These are phyloP conservation scores for Trichoderma citrinoviride DNA, from an alignment of 2,329 filamentous ascomycete species.

Conservation along the genomic window DNA sequence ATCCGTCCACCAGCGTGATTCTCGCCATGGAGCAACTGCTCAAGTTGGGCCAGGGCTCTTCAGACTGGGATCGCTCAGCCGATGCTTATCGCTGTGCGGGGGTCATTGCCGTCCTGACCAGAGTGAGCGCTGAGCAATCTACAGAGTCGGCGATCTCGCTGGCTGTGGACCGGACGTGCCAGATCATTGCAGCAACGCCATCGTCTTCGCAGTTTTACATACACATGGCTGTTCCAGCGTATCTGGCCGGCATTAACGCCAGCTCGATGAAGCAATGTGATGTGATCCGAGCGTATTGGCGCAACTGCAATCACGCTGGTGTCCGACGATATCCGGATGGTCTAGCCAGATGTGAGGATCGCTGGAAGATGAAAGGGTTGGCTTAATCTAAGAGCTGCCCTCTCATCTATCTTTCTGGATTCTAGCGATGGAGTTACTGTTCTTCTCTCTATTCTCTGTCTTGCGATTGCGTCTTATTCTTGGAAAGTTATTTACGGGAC, in stretches of 20 bases:
- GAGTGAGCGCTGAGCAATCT: neutral
- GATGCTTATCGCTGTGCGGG: constrained; percentile 38
- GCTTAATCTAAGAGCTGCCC: neutral
- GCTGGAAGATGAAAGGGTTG: constrained; percentile 32
- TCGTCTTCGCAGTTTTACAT: constrained; percentile 39
- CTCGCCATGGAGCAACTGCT: constrained; percentile 32
- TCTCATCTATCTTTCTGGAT: neutral
- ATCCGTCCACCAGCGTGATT: constrained; percentile 25
- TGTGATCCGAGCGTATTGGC: constrained; percentile 39
- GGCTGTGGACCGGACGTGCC: constrained; percentile 38
- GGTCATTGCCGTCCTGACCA: constrained; percentile 33
- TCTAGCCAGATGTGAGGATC: constrained; percentile 34
- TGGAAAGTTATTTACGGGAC: neutral
- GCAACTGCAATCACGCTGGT: constrained; percentile 37
- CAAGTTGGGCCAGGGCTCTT: constrained; percentile 22
- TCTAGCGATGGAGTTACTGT: neutral
- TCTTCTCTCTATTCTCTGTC: neutral
- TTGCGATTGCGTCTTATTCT: neutral
- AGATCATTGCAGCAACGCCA: constrained; percentile 33
- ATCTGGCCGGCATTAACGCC: constrained; percentile 39
- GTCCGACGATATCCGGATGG: constrained; percentile 37
- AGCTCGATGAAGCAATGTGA: constrained; percentile 35
- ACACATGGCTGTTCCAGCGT: constrained; percentile 40
- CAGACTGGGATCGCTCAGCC: constrained; percentile 29
- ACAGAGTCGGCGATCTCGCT: constrained; percentile 27